phyloP scores from a whole-genome alignment of 495 filamentous ascomycete species.

The Penicillium psychrofluorescens region DNA sequence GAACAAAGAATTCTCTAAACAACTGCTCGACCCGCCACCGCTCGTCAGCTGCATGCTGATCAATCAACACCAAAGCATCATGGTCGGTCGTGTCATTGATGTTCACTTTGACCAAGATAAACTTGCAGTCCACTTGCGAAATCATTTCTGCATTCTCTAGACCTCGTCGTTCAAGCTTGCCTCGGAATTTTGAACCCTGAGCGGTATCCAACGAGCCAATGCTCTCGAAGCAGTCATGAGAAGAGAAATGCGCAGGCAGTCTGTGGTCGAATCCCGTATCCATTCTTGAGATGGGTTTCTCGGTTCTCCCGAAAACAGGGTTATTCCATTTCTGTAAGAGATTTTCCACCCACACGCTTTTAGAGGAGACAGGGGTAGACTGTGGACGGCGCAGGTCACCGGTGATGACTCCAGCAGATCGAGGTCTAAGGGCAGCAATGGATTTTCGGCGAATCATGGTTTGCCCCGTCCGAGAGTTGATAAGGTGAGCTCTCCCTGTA shows the following conservation, averaged over 20 bases:
- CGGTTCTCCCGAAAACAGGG: slow-evolving; percentile 49
- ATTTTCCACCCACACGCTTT: slow-evolving; percentile 29
- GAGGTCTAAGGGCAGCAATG: neutral
- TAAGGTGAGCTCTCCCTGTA: slow-evolving; percentile 48
- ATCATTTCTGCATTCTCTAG: slow-evolving; percentile 61
- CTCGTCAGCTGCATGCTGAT: slow-evolving; percentile 95
- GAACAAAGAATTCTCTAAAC: slow-evolving; percentile 37
- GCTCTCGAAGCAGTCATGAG: slow-evolving; percentile 5
- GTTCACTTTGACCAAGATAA: slow-evolving; percentile 62
- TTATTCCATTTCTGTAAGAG: slow-evolving; percentile 50
- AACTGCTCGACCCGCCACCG: slow-evolving; percentile 73
- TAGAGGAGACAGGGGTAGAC: slow-evolving; percentile 5
- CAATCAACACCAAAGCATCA: slow-evolving; percentile 62
- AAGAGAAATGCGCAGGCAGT: neutral
- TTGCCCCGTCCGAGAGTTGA: slow-evolving; percentile 59
- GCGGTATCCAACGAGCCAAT: slow-evolving; percentile 7
- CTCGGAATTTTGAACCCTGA: slow-evolving; percentile 26
- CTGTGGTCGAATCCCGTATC: slow-evolving; percentile 4
- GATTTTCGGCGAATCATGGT: slow-evolving; percentile 16
- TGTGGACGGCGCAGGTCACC: slow-evolving; percentile 2
- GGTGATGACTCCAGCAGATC: neutral
- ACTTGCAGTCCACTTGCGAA: slow-evolving; percentile 83
- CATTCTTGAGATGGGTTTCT: slow-evolving; percentile 39
- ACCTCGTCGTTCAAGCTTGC: slow-evolving; percentile 58
- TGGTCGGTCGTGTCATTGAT: neutral